Evolutionary conservation across 805 yeast genomes (phyloP).

Genomic region (Candida jianshihensis): DNA sequence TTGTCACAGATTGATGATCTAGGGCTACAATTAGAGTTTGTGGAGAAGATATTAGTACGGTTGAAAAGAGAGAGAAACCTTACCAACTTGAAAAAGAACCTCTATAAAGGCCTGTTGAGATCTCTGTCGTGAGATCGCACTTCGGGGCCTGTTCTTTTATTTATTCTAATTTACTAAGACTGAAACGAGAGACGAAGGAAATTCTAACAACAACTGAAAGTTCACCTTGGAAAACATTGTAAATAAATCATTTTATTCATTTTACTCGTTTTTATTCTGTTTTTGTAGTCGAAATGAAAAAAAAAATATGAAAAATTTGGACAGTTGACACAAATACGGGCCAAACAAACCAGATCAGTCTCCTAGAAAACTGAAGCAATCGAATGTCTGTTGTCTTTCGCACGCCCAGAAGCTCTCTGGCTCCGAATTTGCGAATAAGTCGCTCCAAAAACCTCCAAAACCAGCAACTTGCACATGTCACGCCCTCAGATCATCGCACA

Average conservation of each 20-base stretch:
- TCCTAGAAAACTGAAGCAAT: too few relatives aligned
- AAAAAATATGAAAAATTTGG: background rate
- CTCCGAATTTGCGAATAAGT: too few relatives aligned
- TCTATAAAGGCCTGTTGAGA: slow-evolving; percentile 11
- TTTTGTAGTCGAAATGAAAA: background rate
- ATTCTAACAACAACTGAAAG: background rate
- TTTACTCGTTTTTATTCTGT: background rate
- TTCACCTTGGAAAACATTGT: background rate
- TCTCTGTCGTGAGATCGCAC: background rate
- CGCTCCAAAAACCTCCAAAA: too few relatives aligned
- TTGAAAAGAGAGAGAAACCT: slow-evolving; percentile 13
- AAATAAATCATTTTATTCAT: background rate
- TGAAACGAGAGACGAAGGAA: too few relatives aligned
- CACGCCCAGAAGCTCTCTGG: too few relatives aligned
- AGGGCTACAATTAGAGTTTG: slow-evolving; percentile 12
- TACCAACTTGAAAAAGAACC: slow-evolving; percentile 8
- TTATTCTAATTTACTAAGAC: too few relatives aligned
- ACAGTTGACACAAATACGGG: background rate
- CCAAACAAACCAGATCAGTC: background rate
- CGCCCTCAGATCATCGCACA: too few relatives aligned
- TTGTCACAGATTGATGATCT: slow-evolving; percentile 14
- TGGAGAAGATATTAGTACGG: slow-evolving; percentile 16
- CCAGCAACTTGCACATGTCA: too few relatives aligned
- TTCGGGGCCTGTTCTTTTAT: too few relatives aligned
- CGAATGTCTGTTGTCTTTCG: too few relatives aligned